Base-by-base conservation (phyloP, 148 eudicot genomes). In the Agrostemma githago region DNA sequence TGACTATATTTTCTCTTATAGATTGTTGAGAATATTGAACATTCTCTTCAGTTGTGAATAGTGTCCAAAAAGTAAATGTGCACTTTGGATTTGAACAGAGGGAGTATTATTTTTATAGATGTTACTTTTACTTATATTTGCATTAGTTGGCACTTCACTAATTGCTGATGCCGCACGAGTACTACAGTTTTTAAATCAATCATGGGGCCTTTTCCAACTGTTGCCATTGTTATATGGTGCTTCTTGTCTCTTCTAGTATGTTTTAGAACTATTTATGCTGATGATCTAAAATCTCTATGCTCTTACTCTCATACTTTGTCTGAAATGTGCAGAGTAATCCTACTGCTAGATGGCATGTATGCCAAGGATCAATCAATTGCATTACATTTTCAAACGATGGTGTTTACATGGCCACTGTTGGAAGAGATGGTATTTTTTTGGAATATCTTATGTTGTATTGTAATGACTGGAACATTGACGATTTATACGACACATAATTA, bases 351-450 rank as follows among this genome's bases (percentile, higher is more conserved):
- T 91, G 96, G 96, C 96, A 91, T 83, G 78, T 91, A 39, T 84
- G 96, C 82, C 91, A 86, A 84, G 96, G 93, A 43, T 80, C 93
- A 74, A 83, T 91, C 44, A 91, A 91, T 78, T 84, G 86, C 72
- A 74, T 91, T 16, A 84, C 93, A 40, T 91, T 91, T 74, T 91
- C 96, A 39, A 53, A 74, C 65, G 90, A 89, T 70, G 96, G 91
- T 65, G 72, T 74, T 12, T 77, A 85, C 70, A 57, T 91, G 79
- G 92, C 90, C 56, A 85, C 88, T 74, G 95, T 86, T 68, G 95
- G 95, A 48, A 85, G 95, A 83, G 95, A 90, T 82, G 95, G 95
- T 90, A 88, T 76, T 5, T 60, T 26, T 61, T 43, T 60, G 53
- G 41, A 63, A 21, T 77, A 59, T 77, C 38, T 37, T 17, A 58